Evolutionary conservation across 352 stramenopile genomes (phyloP).

Genomic region (Globisporangium okanoganense): DNA sequence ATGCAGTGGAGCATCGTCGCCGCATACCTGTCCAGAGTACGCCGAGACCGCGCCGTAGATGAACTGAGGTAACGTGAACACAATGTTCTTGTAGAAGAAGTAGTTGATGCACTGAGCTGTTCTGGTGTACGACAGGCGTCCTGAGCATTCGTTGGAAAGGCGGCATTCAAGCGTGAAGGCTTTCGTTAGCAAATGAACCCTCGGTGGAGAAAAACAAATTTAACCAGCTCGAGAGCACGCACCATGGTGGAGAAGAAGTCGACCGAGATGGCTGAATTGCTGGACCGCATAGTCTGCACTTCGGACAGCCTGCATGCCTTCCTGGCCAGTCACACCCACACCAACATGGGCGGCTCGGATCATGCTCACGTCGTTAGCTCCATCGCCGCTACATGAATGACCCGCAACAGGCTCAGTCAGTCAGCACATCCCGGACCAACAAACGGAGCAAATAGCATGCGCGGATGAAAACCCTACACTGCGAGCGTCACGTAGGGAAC

Average conservation of each 20-base stretch:
- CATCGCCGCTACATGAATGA: conserved; percentile 88
- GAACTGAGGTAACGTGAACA: conserved; percentile 89
- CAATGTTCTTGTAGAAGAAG: conserved; percentile 99
- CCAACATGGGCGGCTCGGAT: conserved; percentile 98
- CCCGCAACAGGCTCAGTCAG: not conserved
- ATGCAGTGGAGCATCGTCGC: not conserved
- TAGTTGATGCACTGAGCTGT: conserved; percentile 95
- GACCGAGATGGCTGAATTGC: conserved; percentile 77
- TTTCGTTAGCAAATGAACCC: not conserved
- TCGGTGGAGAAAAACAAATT: not conserved
- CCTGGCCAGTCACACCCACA: conserved; percentile 96
- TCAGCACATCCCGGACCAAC: not conserved
- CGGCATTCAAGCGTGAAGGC: not conserved
- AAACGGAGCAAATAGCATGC: not conserved
- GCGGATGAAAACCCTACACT: conserved; percentile 62
- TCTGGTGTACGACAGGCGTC: conserved; percentile 95
- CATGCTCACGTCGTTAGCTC: conserved; percentile 99
- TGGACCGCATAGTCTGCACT: conserved; percentile 80
- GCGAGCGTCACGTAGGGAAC: conserved; percentile 88
- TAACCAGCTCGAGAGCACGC: not conserved
- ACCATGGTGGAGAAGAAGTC: conserved; percentile 75
- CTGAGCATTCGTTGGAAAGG: conserved; percentile 24
- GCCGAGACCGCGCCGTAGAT: conserved; percentile 82
- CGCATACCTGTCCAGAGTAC: conserved; percentile 78
- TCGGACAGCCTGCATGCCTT: conserved; percentile 90